A percentile compares a stretch with the other conserved stretches of the same genome.
Evolutionary conservation across 306 rosid species (phyloP).

Genomic region (Spatholobus suberectus): DNA sequence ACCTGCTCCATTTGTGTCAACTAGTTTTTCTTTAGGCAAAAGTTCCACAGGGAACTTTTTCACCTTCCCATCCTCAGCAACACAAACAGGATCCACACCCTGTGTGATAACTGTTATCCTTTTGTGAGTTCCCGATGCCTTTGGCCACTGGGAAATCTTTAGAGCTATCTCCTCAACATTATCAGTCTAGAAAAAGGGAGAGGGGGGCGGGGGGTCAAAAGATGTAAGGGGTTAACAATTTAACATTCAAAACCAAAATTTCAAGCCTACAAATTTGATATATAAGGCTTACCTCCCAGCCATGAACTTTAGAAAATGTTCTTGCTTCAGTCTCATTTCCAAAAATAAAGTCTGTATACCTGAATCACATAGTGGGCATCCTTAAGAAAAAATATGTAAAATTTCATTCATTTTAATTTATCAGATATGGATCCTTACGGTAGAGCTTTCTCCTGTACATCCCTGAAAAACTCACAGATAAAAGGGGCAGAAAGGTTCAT

Average conservation of each 20-base stretch:
- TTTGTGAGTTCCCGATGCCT: conserved; percentile 74
- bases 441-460: conserved; percentile 71
- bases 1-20: conserved; percentile 95
- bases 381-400: conserved; percentile 23
- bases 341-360: conserved; percentile 77
- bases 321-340: conserved; percentile 92
- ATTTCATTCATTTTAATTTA: conserved; percentile 16
- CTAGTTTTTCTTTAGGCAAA: conserved; percentile 84
- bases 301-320: conserved; percentile 77
- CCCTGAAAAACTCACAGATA: conserved; percentile 83
- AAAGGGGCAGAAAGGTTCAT: conserved; percentile 95
- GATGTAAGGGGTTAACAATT: background rate
- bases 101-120: conserved; percentile 92
- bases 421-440: conserved; percentile 51
- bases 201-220: conserved; percentile 7
- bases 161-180: conserved; percentile 84
- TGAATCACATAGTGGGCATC: conserved; percentile 34
- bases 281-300: conserved; percentile 70
- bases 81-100: conserved; percentile 82
- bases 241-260: conserved; percentile 21
- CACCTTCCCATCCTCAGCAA: conserved; percentile 88
- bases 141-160: conserved; percentile 82
- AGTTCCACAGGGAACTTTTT: conserved; percentile 63
- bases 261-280: conserved; percentile 28
- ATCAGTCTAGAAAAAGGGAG: conserved; percentile 57